Percentiles rank a stretch among this genome's conserved stretches.
phyloP scores from a whole-genome alignment of 768 basidiomycete species.

The Collybia nuda region DNA sequence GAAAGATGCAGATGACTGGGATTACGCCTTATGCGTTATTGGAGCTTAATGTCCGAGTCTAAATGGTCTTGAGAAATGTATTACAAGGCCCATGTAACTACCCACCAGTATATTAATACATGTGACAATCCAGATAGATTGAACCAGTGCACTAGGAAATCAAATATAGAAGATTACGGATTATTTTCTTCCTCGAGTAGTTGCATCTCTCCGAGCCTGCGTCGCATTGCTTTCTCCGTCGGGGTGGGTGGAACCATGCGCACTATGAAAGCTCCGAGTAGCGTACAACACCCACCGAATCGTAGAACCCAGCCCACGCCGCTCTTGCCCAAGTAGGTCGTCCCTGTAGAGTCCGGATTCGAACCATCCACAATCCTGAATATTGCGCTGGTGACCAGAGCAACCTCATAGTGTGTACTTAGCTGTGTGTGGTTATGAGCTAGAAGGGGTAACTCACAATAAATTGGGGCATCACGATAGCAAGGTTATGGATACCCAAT shows the following conservation, averaged over 20 bases:
- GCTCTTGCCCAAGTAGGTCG: slow-evolving; percentile 75
- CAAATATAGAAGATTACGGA: slow-evolving; percentile 30
- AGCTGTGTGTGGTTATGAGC: slow-evolving; percentile 8
- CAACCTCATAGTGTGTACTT: slow-evolving; percentile 52
- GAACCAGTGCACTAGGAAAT: slow-evolving; percentile 5
- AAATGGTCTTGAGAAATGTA: slow-evolving; percentile 6
- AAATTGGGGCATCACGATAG: slow-evolving; percentile 94
- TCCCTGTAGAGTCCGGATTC: slow-evolving; percentile 38
- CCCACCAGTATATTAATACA: neutral
- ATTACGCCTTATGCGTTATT: slow-evolving; percentile 53
- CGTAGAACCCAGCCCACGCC: slow-evolving; percentile 94
- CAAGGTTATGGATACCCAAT: slow-evolving; percentile 92
- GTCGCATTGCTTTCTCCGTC: slow-evolving; percentile 88
- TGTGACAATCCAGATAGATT: neutral
- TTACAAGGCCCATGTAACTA: too few relatives aligned
- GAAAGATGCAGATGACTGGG: slow-evolving; percentile 44
- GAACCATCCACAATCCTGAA: slow-evolving; percentile 77
- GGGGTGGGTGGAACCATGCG: slow-evolving; percentile 86
- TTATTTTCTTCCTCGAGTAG: slow-evolving; percentile 62
- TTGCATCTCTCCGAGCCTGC: slow-evolving; percentile 78
- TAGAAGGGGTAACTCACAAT: slow-evolving; percentile 55
- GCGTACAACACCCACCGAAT: slow-evolving; percentile 85
- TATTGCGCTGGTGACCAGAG: slow-evolving; percentile 81
- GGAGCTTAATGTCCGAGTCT: slow-evolving; percentile 19
- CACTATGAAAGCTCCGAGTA: slow-evolving; percentile 79